Base-by-base conservation (phyloP, 2,329 filamentous ascomycete species). In the Fusarium tuaranense region DNA sequence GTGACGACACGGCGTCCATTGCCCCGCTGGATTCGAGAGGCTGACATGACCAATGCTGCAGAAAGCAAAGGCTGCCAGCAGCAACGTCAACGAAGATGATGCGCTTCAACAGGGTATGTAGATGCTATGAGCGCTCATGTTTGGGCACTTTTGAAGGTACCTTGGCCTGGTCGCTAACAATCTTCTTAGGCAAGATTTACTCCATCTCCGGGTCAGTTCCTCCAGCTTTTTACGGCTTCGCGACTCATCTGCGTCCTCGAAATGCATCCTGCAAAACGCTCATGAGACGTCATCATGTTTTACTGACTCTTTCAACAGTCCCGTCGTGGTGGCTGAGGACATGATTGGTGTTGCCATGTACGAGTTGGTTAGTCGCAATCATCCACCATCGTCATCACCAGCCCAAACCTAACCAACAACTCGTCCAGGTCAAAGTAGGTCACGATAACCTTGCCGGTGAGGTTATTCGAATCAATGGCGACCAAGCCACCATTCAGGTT, bases 271-370 rank as follows among this genome's bases (percentile, higher is more conserved):
- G 38, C 39, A 70, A 61, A 51, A 36, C 44, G 14, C 41, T 68
- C 22, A 20, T 68, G 32, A 20, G 14, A 60, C 27, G 14, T 38
- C 58, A 53, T 62, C 25, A 69, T 66, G 48, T 53, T 48, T 59
- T 68, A 61, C 84, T 87, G 80, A 87, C 75, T 60, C 36, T 65
- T 58, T 53, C 27, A 59, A 51, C 76, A 92, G 94, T 78, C 97
- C 97, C 82, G 97, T 99, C 88, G 93, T 99, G 80, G 91, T 99
- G 79, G 97, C 96, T 83, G 96, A 98, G 88, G 92, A 98, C 86
- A 98, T 99, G 95, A 95, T 96, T 82, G 97, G 97, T 84, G 97
- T 97, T 90, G 95, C 97, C 85, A 99, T 99, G 97, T 98, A 98
- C 91, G 97, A 99, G 88, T 89, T 99, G 88, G 95, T 95, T 88